Evolutionary conservation across 352 stramenopile genomes (phyloP), one percentile per base, ranked within the genome.

Genomic region (Pelagophyceae sp.): DNA sequence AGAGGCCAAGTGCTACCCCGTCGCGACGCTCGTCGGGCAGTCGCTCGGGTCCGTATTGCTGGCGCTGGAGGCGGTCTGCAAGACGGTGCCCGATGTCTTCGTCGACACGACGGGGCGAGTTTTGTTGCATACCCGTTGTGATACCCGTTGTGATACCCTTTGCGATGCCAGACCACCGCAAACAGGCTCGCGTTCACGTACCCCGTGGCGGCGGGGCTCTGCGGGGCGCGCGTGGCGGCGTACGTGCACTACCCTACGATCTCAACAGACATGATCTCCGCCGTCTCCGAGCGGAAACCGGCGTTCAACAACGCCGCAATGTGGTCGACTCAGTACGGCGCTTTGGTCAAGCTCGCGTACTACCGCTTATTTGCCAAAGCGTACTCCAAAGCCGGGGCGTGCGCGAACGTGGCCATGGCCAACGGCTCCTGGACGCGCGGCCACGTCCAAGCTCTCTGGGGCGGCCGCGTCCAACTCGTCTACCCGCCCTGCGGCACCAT

Each of bases 91-190:
- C 15, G 88, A 97, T 69, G 78, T 98, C 0, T 99, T 96, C 87
- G 81, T 98, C 69, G 96, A 99, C 82, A 99, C 96, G 1, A 99
- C 94, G 0, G 96, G 96, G n/a, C n/a, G n/a, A n/a, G n/a, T n/a
- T n/a, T n/a, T n/a, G n/a, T n/a, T n/a, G n/a, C n/a, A n/a, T n/a
- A n/a, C n/a, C n/a, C n/a, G n/a, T n/a, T n/a, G n/a, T n/a, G n/a
- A n/a, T n/a, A n/a, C n/a, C n/a, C n/a, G n/a, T n/a, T n/a, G n/a
- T n/a, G n/a, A n/a, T n/a, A n/a, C n/a, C n/a, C n/a, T n/a, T n/a
- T n/a, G n/a, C n/a, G n/a, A n/a, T n/a, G n/a, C n/a, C n/a, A n/a
- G n/a, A n/a, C n/a, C n/a, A n/a, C n/a, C n/a, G n/a, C n/a, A n/a
- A n/a, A n/a, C n/a, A n/a, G n/a, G 29, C 98, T 90, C 78, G 88